Evolutionary conservation across 2,329 filamentous ascomycete species (phyloP).

Genomic region (Colletotrichum caudatum): DNA sequence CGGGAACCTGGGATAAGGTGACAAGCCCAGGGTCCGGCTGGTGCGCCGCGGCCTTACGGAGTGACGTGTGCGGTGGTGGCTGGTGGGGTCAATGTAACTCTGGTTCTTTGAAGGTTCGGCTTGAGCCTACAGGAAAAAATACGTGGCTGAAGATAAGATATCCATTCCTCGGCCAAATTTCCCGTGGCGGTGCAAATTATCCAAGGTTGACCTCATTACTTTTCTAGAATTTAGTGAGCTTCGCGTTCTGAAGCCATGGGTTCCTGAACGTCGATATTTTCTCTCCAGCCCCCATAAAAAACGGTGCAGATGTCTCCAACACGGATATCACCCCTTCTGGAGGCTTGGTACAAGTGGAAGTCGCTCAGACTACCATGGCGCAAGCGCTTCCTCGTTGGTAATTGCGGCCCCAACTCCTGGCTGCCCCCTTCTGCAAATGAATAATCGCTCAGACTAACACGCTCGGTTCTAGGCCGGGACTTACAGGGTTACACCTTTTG

Average conservation of each 20-base stretch:
- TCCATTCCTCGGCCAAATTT: conserved; percentile 16
- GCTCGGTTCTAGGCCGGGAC: conserved; percentile 64
- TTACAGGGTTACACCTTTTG: conserved; percentile 76
- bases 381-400: conserved; percentile 72
- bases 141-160: conserved; percentile 37
- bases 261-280: conserved; percentile 22
- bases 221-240: conserved; percentile 17
- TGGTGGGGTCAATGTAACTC: conserved; percentile 36
- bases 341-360: conserved; percentile 72
- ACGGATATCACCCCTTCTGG: conserved; percentile 39
- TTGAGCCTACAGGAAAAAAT: conserved; percentile 8
- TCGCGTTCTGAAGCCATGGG: conserved; percentile 24
- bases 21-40: conserved; percentile 36
- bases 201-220: conserved; percentile 42
- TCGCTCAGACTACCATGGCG: conserved; percentile 72
- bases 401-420: conserved; percentile 43
- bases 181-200: conserved; percentile 42
- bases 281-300: conserved; percentile 12
- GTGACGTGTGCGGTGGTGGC: conserved; percentile 43
- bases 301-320: conserved; percentile 31
- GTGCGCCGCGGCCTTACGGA: conserved; percentile 32
- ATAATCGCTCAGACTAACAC: conserved; percentile 14
- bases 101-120: conserved; percentile 11
- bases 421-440: not conserved
- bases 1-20: conserved; percentile 38